Conservation (phyloP, 768 basidiomycete species). For the Leccinum imitatum region DNA sequence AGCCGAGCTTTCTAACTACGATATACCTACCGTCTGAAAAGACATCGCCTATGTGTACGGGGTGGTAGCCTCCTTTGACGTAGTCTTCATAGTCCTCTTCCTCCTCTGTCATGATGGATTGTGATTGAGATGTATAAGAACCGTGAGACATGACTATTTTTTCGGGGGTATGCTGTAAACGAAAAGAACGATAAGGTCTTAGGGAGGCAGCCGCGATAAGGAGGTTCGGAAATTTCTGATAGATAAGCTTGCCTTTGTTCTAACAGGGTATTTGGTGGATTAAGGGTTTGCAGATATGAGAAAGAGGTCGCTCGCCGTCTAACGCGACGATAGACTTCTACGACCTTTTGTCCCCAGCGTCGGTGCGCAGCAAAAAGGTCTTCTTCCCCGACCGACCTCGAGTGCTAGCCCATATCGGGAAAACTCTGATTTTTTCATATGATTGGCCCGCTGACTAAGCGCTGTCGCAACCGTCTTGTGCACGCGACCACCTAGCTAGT, state of each 20-base stretch:
- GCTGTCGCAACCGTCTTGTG: not conserved
- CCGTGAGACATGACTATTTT: conserved; percentile 61
- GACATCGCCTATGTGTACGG: conserved; percentile 91
- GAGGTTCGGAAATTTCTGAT: conserved; percentile 25
- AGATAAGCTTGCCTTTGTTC: conserved; percentile 32
- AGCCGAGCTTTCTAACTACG: conserved; percentile 93
- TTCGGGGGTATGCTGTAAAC: conserved; percentile 36
- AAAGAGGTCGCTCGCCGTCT: not conserved
- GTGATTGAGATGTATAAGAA: conserved; percentile 69
- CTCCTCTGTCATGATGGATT: conserved; percentile 84
- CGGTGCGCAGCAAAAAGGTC: conserved; percentile 14
- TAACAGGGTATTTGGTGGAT: conserved; percentile 26
- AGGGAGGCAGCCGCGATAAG: conserved; percentile 30
- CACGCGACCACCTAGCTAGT: conserved; percentile 17
- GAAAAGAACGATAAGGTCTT: conserved; percentile 32
- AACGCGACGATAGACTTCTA: not conserved
- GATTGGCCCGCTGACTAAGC: conserved; percentile 34
- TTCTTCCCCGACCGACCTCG: not conserved
- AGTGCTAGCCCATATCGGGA: conserved; percentile 18
- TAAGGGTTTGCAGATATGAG: not conserved
- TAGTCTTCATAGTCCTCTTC: conserved; percentile 94
- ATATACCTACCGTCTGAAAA: conserved; percentile 86
- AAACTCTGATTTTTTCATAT: conserved; percentile 22
- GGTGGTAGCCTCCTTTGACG: conserved; percentile 80
- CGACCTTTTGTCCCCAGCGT: conserved; percentile 7